Base-by-base conservation (phyloP, 441 rosid species). In the Eutrema salsugineum region DNA sequence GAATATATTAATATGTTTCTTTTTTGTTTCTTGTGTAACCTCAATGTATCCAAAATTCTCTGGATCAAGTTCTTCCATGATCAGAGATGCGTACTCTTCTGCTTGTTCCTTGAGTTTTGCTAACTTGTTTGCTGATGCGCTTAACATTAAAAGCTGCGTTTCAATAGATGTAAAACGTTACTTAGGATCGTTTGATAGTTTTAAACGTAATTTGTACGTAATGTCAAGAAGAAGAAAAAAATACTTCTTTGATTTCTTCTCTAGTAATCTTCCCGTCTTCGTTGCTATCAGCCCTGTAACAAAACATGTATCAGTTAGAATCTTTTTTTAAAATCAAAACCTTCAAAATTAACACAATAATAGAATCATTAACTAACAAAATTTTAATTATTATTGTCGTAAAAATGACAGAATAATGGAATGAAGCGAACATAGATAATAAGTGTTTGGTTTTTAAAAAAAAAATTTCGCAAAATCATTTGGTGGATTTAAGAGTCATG, bases 31-130 rank as follows among this genome's bases (percentile, higher is more conserved):
- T 28, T 28, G 11, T 6, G 33, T 61, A 82, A 92, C 99, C 99
- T 95, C 99, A 49, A 95, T 95, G 66, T 89, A 95, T 44, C 99
- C 97, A 28, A 91, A 72, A 72, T 86, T 86, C 83, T 95, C 99
- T 1, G 99, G 98, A 78, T 95, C 99, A 30, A 95, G 79, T 64
- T 95, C 99, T 81, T 95, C 99, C 99, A 95, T 95, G 50, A 95
- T 95, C 43, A 95, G 79, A n/a, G 92, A 82, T 38, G 99, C 97
- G 59, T 95, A 95, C 71, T 89, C 98, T 81, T 86, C 91, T 17
- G 98, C 97, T 83, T 93, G 97, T 63, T 93, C 98, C 78, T 93
- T 88, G 50, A 95, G 85, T 83, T 93, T 89, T 68, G 94, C 82
- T 68, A 95, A 77, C 82, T 89, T 95, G 83, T 95, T 95, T 20